Evolutionary conservation across 2,329 filamentous ascomycete genomes (phyloP).

Genomic region (Sporothrix pseudoabietina): DNA sequence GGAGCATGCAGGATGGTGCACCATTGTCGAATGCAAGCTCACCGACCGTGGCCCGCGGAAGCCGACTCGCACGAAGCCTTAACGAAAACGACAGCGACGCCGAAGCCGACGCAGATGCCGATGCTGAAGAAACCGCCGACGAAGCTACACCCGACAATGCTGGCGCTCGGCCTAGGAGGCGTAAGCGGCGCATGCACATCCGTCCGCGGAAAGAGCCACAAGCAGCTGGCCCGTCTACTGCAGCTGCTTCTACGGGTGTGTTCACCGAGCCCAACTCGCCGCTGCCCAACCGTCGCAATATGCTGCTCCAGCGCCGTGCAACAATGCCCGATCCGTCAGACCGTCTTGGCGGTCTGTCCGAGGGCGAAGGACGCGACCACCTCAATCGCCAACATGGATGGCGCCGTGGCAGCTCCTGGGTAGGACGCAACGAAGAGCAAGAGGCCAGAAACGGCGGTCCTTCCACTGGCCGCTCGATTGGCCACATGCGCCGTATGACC

Average conservation of each 20-base stretch:
- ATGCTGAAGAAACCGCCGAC: conserved; percentile 84
- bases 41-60: conserved; percentile 50
- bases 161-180: conserved; percentile 60
- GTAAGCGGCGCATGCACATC: conserved; percentile 59
- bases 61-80: conserved; percentile 35
- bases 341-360: conserved; percentile 67
- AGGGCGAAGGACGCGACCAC: conserved; percentile 71
- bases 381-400: conserved; percentile 58
- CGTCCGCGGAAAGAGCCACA: conserved; percentile 49
- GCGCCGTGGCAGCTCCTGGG: conserved; percentile 63
- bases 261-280: conserved; percentile 47
- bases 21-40: conserved; percentile 51
- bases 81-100: conserved; percentile 66
- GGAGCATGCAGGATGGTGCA: conserved; percentile 33
- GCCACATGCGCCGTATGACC: conserved; percentile 67
- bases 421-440: conserved; percentile 52
- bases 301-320: conserved; percentile 65
- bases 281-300: conserved; percentile 48
- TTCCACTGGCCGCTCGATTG: conserved; percentile 55
- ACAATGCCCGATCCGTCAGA: conserved; percentile 65
- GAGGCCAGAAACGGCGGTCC: conserved; percentile 51
- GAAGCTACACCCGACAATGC: conserved; percentile 60
- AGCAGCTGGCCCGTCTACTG: conserved; percentile 52
- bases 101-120: conserved; percentile 57
- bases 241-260: conserved; percentile 47